Base-by-base conservation (phyloP, 73 alveolate genomes). In the Paramecium sonneborni region DNA sequence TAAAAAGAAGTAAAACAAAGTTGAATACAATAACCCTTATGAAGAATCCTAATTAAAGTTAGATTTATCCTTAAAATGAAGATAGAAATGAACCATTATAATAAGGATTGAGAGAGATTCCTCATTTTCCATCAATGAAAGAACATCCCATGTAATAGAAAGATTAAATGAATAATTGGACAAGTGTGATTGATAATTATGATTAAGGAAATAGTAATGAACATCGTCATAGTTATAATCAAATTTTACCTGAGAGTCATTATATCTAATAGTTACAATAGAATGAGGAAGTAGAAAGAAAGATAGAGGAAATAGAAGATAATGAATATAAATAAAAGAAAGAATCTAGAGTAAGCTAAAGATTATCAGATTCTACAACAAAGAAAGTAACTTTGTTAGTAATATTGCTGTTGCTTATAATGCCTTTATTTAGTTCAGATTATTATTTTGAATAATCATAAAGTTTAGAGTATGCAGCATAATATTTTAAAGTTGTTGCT, bases 341-440 rank as follows among this genome's bases (percentile, higher is more conserved):
- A 93, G 97, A 93, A 56, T 88, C 96, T 38, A 79, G 93, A 48
- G 95, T 93, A n/a, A 85, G 96, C 57, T 84, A 85, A 67, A 93
- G 68, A 21, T 62, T 93, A 23, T 85, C 96, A 18, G 97, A 93
- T 28, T 41, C 84, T 6, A 92, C 93, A 15, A 93, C 96, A 21
- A 92, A 85, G 37, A 93, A 82, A 92, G 97, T 93, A 7, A 93
- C 93, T 12, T 57, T 93, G 7, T 85, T 93, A 57, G 95, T 93
- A 20, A 34, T 93, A 43, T 79, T 93, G 6, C 43, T 93, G 2
- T 41, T 93, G 18, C 72, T 92, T 20, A 32, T 92, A 7, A 85
- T 93, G 88, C 97, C 97, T 8, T 46, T 92, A 11, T 93, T 93
- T 48, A 85, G 68, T 30, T 57, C 82, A 3, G 92, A 90, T 34